Evolutionary conservation across 1,284 basidiomycete species (phyloP), one percentile per base, ranked within the genome.

Genomic region (Ganoderma lingzhi): DNA sequence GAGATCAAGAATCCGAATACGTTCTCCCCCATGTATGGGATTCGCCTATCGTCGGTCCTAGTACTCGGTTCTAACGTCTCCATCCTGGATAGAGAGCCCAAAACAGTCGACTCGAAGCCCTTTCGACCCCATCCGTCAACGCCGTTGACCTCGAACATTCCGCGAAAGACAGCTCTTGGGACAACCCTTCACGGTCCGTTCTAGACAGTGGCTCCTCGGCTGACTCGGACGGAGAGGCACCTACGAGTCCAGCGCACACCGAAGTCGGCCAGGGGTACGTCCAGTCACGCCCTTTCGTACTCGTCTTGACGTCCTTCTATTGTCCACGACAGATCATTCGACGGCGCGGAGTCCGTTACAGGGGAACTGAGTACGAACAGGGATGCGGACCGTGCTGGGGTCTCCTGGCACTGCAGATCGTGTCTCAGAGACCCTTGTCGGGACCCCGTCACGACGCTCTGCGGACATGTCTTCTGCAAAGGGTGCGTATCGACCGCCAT

Each of bases 391-490:
- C 48, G 14, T 4, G 48, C 48, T 3, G 12, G 10, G 23, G 8
- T 28, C 8, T 72, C 71, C 10, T 79, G 76, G 76, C 74, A 75
- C 45, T 79, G 78, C 67, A 64, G 78, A 28, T 60, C 73, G 10
- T 79, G 78, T 60, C 62, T 73, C 15, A 67, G 66, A 37, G 73
- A 76, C 41, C 75, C 76, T 19, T 73, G 73, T 61, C 37, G 64
- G 17, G 66, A 73, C 12, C 76, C 76, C 1, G 75, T 76, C 12
- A 75, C 73, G 30, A 78, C 78, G 15, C 63, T 75, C 42, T 79
- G 78, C 53, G 78, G 78, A 2, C 78, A 79, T 64, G 58, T 79
- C 2, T 79, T 79, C 67, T 78, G 77, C 64, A 56, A 56, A 56
- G 30, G 32, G 53, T 56, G 15, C 14, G 53, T 56, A 2, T 19